phyloP scores from a whole-genome alignment of 495 filamentous ascomycete species.

The Astrocystis sublimbata region DNA sequence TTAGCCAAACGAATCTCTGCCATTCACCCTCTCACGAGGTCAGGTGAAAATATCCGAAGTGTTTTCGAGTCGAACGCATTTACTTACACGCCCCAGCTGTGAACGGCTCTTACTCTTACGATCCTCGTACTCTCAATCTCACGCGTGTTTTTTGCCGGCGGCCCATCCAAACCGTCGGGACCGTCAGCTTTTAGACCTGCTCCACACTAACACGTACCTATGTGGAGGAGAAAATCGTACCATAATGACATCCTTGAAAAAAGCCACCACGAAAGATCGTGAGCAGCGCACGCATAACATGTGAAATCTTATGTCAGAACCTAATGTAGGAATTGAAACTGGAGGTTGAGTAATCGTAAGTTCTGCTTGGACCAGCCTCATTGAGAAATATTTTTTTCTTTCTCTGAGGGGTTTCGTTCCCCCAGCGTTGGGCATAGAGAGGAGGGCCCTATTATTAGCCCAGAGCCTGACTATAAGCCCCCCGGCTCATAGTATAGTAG shows the following conservation, averaged over 20 bases:
- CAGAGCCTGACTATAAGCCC: not conserved
- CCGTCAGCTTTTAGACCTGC: slow-evolving; percentile 3
- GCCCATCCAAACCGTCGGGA: slow-evolving; percentile 16
- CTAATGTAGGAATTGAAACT: not conserved
- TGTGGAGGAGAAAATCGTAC: not conserved
- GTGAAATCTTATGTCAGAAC: not conserved
- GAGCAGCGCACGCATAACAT: not conserved
- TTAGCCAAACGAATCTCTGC: not conserved
- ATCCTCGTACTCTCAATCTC: not conserved
- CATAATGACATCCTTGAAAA: not conserved
- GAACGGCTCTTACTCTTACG: not conserved
- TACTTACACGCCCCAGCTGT: not conserved
- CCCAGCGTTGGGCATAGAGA: no score
- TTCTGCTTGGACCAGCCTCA: no score
- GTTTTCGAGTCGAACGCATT: not conserved
- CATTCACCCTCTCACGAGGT: not conserved
- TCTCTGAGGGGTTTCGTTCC: no score
- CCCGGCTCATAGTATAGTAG: slow-evolving; percentile 2
- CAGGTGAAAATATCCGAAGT: no score
- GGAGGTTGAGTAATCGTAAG: not conserved
- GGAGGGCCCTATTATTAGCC: slow-evolving; percentile 4
- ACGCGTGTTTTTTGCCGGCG: no score
- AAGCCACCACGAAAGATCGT: not conserved
- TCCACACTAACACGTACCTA: not conserved
- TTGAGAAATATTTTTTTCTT: no score